Evolutionary conservation across 1,284 basidiomycete species (phyloP).

Genomic region (Clitocybe nebularis): DNA sequence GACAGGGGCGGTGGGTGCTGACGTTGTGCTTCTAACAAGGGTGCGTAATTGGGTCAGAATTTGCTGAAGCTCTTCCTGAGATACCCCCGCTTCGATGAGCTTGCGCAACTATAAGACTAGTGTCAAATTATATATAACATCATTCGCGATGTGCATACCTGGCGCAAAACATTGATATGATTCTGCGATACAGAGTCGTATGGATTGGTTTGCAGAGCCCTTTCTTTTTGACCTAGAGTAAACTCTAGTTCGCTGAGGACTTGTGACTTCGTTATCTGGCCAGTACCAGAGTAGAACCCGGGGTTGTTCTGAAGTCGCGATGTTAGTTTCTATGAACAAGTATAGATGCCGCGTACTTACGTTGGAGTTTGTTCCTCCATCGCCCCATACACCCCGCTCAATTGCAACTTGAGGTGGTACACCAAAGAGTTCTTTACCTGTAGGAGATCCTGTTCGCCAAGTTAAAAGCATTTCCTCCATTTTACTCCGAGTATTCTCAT

Average conservation of each 20-base stretch:
- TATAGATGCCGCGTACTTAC: slow-evolving; percentile 28
- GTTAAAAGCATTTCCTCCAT: slow-evolving; percentile 96
- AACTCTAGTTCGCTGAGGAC: slow-evolving; percentile 80
- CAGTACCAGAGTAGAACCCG: slow-evolving; percentile 29
- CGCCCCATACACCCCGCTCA: slow-evolving; percentile 75
- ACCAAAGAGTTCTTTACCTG: slow-evolving; percentile 81
- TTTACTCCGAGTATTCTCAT: slow-evolving; percentile 79
- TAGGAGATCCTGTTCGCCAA: slow-evolving; percentile 83
- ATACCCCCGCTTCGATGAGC: slow-evolving; percentile 76
- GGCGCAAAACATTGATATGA: slow-evolving; percentile 68
- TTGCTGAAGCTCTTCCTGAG: slow-evolving; percentile 75
- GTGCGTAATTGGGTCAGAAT: slow-evolving; percentile 76
- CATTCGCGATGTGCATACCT: slow-evolving; percentile 51
- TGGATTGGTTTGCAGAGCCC: slow-evolving; percentile 58
- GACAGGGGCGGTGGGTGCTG: slow-evolving; percentile 27
- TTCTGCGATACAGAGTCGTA: slow-evolving; percentile 60
- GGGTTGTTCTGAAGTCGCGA: slow-evolving; percentile 17
- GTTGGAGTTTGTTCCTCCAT: slow-evolving; percentile 33
- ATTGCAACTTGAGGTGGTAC: slow-evolving; percentile 68
- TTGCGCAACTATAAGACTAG: slow-evolving; percentile 55
- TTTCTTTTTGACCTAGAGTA: slow-evolving; percentile 72
- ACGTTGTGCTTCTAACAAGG: slow-evolving; percentile 48
- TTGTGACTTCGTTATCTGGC: slow-evolving; percentile 63
- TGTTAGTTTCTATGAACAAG: not conserved
- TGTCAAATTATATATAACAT: slow-evolving; percentile 9